Conservation (phyloP, 805 yeast genomes). For the Yamadazyma tumulicola region DNA sequence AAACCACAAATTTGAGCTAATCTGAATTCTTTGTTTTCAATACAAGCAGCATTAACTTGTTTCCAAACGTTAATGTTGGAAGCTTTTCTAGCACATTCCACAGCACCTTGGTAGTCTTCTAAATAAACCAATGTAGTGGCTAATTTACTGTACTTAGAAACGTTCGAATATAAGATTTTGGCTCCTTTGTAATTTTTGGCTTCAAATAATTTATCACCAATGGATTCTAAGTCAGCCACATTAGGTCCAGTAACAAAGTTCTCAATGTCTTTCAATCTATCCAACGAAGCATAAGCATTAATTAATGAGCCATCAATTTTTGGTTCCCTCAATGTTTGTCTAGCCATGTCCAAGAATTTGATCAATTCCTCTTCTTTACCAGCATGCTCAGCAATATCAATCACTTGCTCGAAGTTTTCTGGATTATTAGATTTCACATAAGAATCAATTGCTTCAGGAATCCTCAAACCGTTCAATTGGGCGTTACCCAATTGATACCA, state of each 20-base stretch:
- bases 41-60: conserved; percentile 95
- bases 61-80: conserved; percentile 93
- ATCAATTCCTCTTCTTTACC: conserved; percentile 94
- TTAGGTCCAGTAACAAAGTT: conserved; percentile 80
- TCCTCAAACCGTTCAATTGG: conserved; percentile 88
- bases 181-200: conserved; percentile 88
- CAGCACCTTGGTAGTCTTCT: conserved; percentile 92
- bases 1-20: conserved; percentile 98
- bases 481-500: conserved; percentile 97
- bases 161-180: conserved; percentile 75
- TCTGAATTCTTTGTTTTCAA: conserved; percentile 90
- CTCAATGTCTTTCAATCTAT: conserved; percentile 75
- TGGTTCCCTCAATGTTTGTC: conserved; percentile 87
- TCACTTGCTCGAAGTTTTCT: conserved; percentile 82
- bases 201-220: conserved; percentile 88
- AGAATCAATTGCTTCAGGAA: conserved; percentile 87
- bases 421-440: conserved; percentile 92
- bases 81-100: conserved; percentile 98
- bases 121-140: conserved; percentile 95
- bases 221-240: conserved; percentile 86
- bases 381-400: conserved; percentile 90
- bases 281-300: conserved; percentile 79
- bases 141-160: conserved; percentile 91
- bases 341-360: conserved; percentile 85
- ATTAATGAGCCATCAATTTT: conserved; percentile 89